These are phyloP conservation scores for Boletales sp. DNA, from an alignment of 768 basidiomycete genomes.

Conservation along the genomic window DNA sequence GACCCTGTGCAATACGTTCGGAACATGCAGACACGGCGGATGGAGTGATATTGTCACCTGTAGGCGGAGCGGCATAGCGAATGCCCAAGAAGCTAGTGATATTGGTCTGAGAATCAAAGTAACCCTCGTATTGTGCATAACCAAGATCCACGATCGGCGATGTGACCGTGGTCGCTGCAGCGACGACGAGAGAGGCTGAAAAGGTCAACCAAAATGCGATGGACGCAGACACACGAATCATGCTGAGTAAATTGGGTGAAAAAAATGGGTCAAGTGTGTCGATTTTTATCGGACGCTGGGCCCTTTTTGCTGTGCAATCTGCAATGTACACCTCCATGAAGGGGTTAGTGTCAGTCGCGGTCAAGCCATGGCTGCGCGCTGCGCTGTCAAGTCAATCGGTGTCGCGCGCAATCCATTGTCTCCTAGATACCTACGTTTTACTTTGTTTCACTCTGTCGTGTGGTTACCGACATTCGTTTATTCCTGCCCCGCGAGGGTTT, in stretches of 20 bases:
- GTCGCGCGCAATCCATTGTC: too few species aligned
- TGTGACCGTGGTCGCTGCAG: neutral
- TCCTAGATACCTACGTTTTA: too few species aligned
- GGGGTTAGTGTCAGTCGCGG: too few species aligned
- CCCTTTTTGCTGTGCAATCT: too few species aligned
- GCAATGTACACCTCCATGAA: too few species aligned
- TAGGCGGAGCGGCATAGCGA: constrained; percentile 48
- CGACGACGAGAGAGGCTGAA: neutral
- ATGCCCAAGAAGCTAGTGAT: constrained; percentile 25
- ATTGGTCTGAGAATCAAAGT: constrained; percentile 17
- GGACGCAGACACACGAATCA: neutral
- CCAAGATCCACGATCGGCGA: constrained; percentile 26
- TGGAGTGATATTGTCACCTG: constrained; percentile 26
- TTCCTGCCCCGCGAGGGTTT: too few species aligned
- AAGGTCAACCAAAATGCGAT: neutral
- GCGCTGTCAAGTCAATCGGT: too few species aligned
- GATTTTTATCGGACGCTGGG: too few species aligned
- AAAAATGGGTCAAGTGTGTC: too few species aligned
- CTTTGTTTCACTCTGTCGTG: too few species aligned
- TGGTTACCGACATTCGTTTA: too few species aligned
- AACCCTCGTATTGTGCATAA: constrained; percentile 30
- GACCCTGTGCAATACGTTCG: constrained; percentile 5
- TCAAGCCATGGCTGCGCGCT: too few species aligned
- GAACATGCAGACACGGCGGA: neutral
- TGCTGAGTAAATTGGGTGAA: neutral